Evolutionary conservation across 805 yeast genomes (phyloP).

Genomic region (Ogataea paraovalis): DNA sequence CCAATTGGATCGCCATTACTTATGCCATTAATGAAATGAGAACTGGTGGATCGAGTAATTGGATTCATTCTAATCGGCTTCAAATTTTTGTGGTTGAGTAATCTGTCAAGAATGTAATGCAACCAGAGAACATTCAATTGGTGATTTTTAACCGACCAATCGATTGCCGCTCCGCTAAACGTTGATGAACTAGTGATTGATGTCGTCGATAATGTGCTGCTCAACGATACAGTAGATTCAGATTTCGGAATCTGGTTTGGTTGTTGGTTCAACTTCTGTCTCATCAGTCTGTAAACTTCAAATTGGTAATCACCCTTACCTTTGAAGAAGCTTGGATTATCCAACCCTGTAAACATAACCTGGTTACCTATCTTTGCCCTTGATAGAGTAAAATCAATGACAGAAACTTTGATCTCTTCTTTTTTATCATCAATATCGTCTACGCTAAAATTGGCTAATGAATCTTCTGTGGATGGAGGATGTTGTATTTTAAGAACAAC

Average conservation of each 20-base stretch:
- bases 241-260: slow-evolving; percentile 3
- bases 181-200: not conserved
- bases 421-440: not conserved
- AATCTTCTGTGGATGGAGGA: slow-evolving; percentile 8
- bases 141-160: slow-evolving; percentile 46
- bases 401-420: slow-evolving; percentile 31
- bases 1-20: not conserved
- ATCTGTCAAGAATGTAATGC: slow-evolving; percentile 51
- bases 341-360: slow-evolving; percentile 51
- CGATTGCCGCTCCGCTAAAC: slow-evolving; percentile 28
- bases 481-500: slow-evolving; percentile 36
- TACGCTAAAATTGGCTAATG: slow-evolving; percentile 9
- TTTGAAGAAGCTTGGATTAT: slow-evolving; percentile 57
- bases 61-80: slow-evolving; percentile 27
- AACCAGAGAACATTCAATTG: slow-evolving; percentile 61
- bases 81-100: slow-evolving; percentile 38
- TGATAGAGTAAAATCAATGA: slow-evolving; percentile 57
- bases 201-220: not conserved
- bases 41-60: slow-evolving; percentile 17
- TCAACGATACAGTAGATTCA: slow-evolving; percentile 6
- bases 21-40: not conserved
- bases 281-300: slow-evolving; percentile 58
- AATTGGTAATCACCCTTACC: slow-evolving; percentile 60
- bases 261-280: slow-evolving; percentile 25
- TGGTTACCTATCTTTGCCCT: slow-evolving; percentile 37